Evolutionary conservation across 1,139 yeast species (phyloP), one percentile per base, ranked within the genome.

Genomic region (Hansenula anomala): DNA sequence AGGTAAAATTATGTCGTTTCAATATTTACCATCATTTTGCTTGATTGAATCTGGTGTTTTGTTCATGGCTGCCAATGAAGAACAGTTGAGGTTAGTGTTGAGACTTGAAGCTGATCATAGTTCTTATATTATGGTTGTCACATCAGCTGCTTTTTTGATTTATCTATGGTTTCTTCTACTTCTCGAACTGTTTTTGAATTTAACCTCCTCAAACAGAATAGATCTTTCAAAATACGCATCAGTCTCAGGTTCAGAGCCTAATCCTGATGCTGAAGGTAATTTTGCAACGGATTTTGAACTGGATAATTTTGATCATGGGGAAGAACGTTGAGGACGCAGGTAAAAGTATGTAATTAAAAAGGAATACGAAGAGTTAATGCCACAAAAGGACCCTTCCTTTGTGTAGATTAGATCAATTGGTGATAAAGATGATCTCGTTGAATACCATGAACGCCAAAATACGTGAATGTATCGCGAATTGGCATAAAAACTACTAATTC

Each of bases 51-150:
- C 94, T 1, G 97, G 97, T 1, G 60, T 85, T 15, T 57, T 86
- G 48, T 90, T 90, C 58, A 88, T 89, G 96, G 77, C 87, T 20
- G 97, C 97, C 20, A 89, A 75, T 44, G 97, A 90, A 56, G 96
- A 90, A 58, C 96, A 90, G 55, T 67, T 90, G 54, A 64, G 66
- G 14, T 66, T 87, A 45, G 87, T 89, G 1, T 66, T 79, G 41
- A 80, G 78, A 47, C 69, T 85, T 50, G 88, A 89, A 5, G 80
- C 95, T 10, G 95, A 87, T 60, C 94, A 87, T 52, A 79, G 92
- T 35, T 78, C 95, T 1, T 90, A 90, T 58, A 74, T 86, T 29
- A 67, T 90, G 59, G 75, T 82, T n/a, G 70, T 84, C 6, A 63
- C 80, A 15, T 76, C 90, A 5, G 86, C 86, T 1, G 92, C 95